A percentile compares a stretch with the other conserved stretches of the same genome.
Evolutionary conservation across 495 filamentous ascomycete genomes (phyloP).

Genomic region (Penicillium cataractarum): DNA sequence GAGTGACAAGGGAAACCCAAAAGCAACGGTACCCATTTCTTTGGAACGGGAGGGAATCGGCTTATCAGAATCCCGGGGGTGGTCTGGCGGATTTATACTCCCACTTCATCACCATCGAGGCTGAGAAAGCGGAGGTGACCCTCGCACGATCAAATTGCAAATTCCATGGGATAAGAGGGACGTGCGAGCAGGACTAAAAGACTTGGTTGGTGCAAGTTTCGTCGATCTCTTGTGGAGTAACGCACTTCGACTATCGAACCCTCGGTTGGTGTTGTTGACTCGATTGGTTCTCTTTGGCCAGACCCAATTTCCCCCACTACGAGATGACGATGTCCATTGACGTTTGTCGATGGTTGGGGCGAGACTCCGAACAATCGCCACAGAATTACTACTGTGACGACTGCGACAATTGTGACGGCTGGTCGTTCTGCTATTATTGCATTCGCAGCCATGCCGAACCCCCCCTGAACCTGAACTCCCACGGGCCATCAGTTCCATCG

Average conservation of each 20-base stretch:
- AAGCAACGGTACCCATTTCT: conserved; percentile 16
- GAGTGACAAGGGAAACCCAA: conserved; percentile 17
- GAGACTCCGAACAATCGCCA: not conserved
- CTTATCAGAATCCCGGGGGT: conserved; percentile 3
- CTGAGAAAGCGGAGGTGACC: conserved; percentile 13
- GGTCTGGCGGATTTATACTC: conserved; percentile 12
- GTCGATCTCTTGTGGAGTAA: conserved; percentile 27
- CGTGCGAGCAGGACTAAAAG: conserved; percentile 20
- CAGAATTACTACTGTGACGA: not conserved
- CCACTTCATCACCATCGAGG: conserved; percentile 2
- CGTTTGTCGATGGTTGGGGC: conserved; percentile 10
- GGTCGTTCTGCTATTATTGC: not conserved
- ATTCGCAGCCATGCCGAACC: not conserved
- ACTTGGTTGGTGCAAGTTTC: conserved; percentile 15
- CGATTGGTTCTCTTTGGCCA: conserved; percentile 6
- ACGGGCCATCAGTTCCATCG: conserved; percentile 8
- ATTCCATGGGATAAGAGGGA: conserved; percentile 8
- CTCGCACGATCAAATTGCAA: conserved; percentile 14
- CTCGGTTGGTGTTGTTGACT: conserved; percentile 8
- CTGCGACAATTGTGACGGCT: not conserved
- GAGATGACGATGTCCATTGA: conserved; percentile 9
- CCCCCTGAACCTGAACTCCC: not conserved
- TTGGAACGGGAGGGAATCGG: not conserved
- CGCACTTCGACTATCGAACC: conserved; percentile 10
- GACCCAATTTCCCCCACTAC: conserved; percentile 7